A percentile compares a stretch with the other conserved stretches of the same genome.
These are phyloP conservation scores for Zygosaccharomyces bisporus DNA, from an alignment of 805 yeast species.

Conservation along the genomic window DNA sequence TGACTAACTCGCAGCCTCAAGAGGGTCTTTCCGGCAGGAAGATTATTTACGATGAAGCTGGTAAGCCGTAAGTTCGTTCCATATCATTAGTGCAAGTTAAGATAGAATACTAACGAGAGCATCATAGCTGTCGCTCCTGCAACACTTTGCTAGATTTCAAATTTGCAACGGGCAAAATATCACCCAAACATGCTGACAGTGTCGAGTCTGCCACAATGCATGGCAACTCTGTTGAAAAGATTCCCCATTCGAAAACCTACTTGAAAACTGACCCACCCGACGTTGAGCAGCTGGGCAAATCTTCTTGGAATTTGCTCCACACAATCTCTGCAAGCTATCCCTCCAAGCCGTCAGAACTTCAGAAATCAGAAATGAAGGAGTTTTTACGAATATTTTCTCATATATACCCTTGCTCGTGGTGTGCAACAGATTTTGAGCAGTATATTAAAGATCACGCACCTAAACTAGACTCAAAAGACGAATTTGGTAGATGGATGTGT, in stretches of 20 bases:
- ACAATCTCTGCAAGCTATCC: conserved; percentile 90
- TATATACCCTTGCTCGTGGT: conserved; percentile 90
- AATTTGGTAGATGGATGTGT: conserved; percentile 87
- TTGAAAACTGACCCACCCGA: conserved; percentile 77
- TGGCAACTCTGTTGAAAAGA: conserved; percentile 14
- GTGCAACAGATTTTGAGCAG: conserved; percentile 77
- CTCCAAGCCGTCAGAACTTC: conserved; percentile 51
- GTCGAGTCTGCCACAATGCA: conserved; percentile 21
- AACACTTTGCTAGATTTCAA: conserved; percentile 78
- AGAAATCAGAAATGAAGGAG: conserved; percentile 67
- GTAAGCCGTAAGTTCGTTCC: conserved; percentile 75
- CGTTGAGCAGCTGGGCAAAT: conserved; percentile 69
- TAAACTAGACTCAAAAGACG: conserved; percentile 62
- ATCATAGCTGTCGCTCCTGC: conserved; percentile 75
- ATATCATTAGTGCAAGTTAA: not conserved
- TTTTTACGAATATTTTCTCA: conserved; percentile 70
- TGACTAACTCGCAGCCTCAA: conserved; percentile 34
- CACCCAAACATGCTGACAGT: conserved; percentile 17
- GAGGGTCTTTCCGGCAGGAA: conserved; percentile 60
- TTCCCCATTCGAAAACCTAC: conserved; percentile 33
- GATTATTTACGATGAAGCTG: conserved; percentile 77
- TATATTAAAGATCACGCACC: conserved; percentile 57
- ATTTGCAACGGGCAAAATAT: conserved; percentile 44
- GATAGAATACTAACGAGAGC: conserved; percentile 10
- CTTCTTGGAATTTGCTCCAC: conserved; percentile 92